Base-by-base conservation (phyloP, 441 rosid species). In the Euphorbia celastroides region DNA sequence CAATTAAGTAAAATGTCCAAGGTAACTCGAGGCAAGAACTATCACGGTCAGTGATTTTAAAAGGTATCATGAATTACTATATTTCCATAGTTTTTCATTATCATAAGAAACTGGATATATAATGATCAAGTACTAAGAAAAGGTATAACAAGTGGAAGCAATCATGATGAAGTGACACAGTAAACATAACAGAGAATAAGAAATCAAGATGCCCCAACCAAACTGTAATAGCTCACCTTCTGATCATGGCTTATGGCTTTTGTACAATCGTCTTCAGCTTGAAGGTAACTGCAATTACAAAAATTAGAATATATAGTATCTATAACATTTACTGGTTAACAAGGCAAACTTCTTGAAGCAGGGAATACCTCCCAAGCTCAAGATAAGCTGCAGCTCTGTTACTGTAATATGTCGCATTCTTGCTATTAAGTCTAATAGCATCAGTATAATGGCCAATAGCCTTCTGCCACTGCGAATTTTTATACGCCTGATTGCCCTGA, bases 371-470 rank as follows among this genome's bases (percentile, higher is more conserved):
- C 59, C 85, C 78, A 16, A 81, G 42, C 75, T 81, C 98, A 69
- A 94, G 97, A 81, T 88, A 87, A 22, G 99, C 97, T 58, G 99
- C 99, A 70, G 98, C 96, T 81, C 99, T 83, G 80, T 94, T 94
- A 67, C 86, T 87, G 75, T 88, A 94, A 73, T 89, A 94, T 6
- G 96, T 94, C 55, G 99, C 98, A 75, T 83, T 94, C 44, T 73
- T 86, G 98, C 97, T n/a, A n/a, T n/a, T n/a, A n/a, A n/a, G n/a
- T n/a, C n/a, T n/a, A n/a, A n/a, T n/a, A n/a, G n/a, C n/a, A 44
- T 76, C 79, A 2, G 90, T 83, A 74, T 93, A 93, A 62, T 77
- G 83, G 68, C 86, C 74, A 51, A 85, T 80, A 57, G 99, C 97
- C 81, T 85, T 94, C 81, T 57, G 94, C 97, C 90, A 92, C 34